Percentiles rank a stretch among this genome's conserved stretches.
phyloP scores from a whole-genome alignment of 768 basidiomycete genomes.

The Rhizopogon roseolus region DNA sequence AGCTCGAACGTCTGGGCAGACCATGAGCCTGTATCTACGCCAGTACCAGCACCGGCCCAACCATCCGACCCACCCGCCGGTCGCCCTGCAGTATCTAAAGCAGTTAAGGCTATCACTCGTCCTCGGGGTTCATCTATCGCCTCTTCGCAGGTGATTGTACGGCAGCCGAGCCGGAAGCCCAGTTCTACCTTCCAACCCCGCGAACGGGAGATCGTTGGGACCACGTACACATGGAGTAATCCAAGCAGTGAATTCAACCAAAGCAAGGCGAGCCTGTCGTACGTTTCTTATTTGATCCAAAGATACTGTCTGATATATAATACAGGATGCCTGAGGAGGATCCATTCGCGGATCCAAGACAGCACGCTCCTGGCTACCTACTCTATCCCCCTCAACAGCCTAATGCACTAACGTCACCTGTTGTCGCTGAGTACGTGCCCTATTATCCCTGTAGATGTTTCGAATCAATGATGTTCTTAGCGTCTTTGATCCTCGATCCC shows the following conservation, averaged over 20 bases:
- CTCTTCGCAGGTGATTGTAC: conserved; percentile 17
- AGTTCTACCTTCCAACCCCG: conserved; percentile 19
- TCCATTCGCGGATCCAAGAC: conserved; percentile 19
- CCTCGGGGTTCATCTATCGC: conserved; percentile 18
- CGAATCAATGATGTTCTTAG: background rate
- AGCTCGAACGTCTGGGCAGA: conserved; percentile 26
- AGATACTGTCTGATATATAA: background rate
- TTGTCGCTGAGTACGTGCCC: conserved; percentile 19
- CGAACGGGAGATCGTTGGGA: conserved; percentile 24
- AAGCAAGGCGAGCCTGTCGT: conserved; percentile 13
- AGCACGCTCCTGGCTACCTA: conserved; percentile 1
- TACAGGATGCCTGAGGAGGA: conserved; percentile 18
- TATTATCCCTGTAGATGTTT: background rate
- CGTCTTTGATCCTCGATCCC: conserved; percentile 24
- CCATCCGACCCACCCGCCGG: background rate
- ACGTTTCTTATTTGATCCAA: conserved; percentile 3
- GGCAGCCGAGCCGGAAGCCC: conserved; percentile 17
- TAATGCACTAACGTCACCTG: conserved; percentile 6
- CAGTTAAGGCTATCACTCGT: conserved; percentile 19
- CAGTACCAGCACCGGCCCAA: background rate
- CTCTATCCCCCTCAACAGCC: conserved; percentile 1
- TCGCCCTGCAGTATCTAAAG: conserved; percentile 8
- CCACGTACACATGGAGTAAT: conserved; percentile 28
- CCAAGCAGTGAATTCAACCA: conserved; percentile 17
- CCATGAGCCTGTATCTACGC: conserved; percentile 8